These are phyloP conservation scores for Aspergillus luchuensis DNA, from an alignment of 2,329 filamentous ascomycete species.

Conservation along the genomic window DNA sequence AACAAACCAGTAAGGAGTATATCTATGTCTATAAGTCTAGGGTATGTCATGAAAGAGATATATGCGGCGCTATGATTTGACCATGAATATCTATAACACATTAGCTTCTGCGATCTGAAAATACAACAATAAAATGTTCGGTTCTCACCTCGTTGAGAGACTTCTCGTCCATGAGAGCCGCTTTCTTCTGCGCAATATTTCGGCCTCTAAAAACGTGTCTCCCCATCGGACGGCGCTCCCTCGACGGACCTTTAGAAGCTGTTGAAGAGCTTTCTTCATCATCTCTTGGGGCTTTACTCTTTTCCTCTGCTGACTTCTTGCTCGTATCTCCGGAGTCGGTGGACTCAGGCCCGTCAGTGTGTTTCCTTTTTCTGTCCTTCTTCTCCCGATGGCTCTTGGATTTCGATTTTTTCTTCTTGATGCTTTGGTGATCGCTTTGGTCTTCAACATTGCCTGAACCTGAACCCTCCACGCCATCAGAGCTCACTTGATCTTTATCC, in stretches of 20 bases:
- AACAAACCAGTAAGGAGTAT: neutral
- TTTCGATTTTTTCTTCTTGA: conserved; percentile 25
- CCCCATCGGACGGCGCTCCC: conserved; percentile 52
- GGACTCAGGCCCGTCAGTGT: conserved; percentile 29
- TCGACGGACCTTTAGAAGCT: conserved; percentile 51
- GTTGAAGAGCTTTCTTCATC: conserved; percentile 47
- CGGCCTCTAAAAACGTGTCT: conserved; percentile 76
- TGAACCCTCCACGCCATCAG: conserved; percentile 13
- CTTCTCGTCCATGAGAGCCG: conserved; percentile 76
- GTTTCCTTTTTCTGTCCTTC: conserved; percentile 36
- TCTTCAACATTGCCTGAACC: neutral
- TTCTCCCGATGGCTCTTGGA: conserved; percentile 25
- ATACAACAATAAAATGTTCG: neutral
- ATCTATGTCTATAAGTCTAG: neutral
- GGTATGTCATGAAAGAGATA: neutral
- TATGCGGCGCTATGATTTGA: conserved; percentile 25
- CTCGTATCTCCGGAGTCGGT: neutral
- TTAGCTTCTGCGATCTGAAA: conserved; percentile 55
- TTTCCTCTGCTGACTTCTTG: neutral
- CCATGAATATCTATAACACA: conserved; percentile 68
- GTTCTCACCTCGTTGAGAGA: conserved; percentile 77
- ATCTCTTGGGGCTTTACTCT: conserved; percentile 34
- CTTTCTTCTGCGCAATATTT: conserved; percentile 85
- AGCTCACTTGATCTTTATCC: neutral
- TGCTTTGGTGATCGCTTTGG: conserved; percentile 12